These are phyloP conservation scores for Suhomyces sp. DNA, from an alignment of 805 yeast species.

Conservation along the genomic window DNA sequence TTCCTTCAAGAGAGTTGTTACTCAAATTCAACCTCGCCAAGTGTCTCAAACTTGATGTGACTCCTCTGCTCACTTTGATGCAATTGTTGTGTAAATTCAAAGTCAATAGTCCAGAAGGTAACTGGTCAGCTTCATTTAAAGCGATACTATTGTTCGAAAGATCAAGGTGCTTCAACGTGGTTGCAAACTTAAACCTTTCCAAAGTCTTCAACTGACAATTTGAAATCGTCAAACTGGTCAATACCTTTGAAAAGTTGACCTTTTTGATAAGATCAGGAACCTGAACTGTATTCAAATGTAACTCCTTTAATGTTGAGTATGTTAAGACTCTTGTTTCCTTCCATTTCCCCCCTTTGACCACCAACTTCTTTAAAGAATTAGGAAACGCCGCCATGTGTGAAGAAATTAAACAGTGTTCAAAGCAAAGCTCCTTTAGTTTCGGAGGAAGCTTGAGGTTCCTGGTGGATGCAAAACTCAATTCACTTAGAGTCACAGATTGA, in stretches of 20 bases:
- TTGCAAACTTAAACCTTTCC: constrained; percentile 3
- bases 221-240: constrained; percentile 2
- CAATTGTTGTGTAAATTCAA: background rate
- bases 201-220: constrained; percentile 9
- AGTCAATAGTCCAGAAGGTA: background rate
- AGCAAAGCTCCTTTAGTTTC: constrained; percentile 1
- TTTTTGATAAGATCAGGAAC: constrained; percentile 6
- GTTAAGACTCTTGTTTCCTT: constrained; percentile 7
- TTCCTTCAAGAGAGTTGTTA: background rate
- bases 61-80: background rate
- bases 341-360: constrained; percentile 11
- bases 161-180: constrained; percentile 4
- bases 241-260: constrained; percentile 4
- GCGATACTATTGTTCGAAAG: constrained; percentile 6
- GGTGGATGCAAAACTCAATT: constrained; percentile 6
- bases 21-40: constrained; percentile 4
- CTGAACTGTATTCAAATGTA: constrained; percentile 9
- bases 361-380: constrained; percentile 6
- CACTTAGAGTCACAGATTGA: constrained; percentile 7
- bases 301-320: constrained; percentile 9
- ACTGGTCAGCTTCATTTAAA: background rate
- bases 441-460: constrained; percentile 9
- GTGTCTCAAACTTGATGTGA: constrained; percentile 1
- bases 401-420: constrained; percentile 12
- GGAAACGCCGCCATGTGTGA: constrained; percentile 11